A percentile compares a stretch with the other conserved stretches of the same genome.
phyloP scores from a whole-genome alignment of 164 flowering plant species.

The Sextonia rubra region DNA sequence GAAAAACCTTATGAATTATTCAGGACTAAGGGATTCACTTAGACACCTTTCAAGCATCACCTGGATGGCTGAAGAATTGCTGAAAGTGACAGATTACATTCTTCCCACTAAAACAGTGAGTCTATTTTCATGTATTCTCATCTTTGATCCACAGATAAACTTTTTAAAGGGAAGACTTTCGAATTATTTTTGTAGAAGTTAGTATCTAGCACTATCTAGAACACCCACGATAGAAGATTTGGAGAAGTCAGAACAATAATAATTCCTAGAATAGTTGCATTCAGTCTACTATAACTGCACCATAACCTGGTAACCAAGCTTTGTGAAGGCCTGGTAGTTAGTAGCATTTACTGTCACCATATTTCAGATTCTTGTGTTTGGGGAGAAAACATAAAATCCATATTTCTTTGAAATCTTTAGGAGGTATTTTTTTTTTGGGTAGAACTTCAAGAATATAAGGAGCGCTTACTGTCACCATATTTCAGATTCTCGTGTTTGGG shows the following conservation, averaged over 20 bases:
- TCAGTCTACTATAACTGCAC: background rate
- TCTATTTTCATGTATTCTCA: conserved; percentile 1
- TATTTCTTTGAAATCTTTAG: no score
- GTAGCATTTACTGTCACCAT: background rate
- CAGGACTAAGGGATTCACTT: conserved; percentile 69
- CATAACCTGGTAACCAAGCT: background rate
- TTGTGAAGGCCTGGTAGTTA: background rate
- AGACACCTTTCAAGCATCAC: conserved; percentile 66
- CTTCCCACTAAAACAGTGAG: conserved; percentile 65
- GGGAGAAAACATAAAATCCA: background rate
- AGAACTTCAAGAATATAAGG: no score
- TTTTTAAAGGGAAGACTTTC: no score
- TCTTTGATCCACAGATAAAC: background rate
- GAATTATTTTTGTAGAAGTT: background rate
- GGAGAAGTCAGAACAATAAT: background rate
- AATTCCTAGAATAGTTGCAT: background rate
- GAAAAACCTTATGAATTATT: conserved; percentile 50
- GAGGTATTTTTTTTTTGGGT: no score
- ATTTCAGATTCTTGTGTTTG: background rate
- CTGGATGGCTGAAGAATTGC: conserved; percentile 86
- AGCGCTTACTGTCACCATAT: background rate
- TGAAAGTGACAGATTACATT: conserved; percentile 54
- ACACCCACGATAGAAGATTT: background rate
- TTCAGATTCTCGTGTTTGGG: no score
- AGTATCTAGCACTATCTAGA: background rate